Evolutionary conservation across 2,329 filamentous ascomycete genomes (phyloP).

Genomic region (Coleophoma eucalyptorum): DNA sequence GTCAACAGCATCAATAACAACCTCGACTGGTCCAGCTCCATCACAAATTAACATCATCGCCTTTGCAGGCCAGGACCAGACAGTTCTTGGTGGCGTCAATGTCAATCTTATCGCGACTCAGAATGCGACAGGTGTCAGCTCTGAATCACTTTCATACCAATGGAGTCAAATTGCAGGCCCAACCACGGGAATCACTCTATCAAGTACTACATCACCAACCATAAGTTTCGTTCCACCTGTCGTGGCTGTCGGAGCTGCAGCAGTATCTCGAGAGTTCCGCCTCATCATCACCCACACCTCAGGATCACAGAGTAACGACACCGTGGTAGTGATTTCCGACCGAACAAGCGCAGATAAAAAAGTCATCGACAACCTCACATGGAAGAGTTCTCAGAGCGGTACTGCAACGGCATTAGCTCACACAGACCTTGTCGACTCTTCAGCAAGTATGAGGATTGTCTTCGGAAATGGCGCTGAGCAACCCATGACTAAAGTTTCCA

Average conservation of each 20-base stretch:
- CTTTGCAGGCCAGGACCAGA: slow-evolving; percentile 2
- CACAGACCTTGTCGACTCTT: not conserved
- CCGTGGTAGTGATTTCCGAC: slow-evolving; percentile 1
- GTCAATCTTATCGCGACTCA: not conserved
- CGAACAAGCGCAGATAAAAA: not conserved
- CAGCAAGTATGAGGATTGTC: not conserved
- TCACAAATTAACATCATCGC: not conserved
- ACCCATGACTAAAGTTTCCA: slow-evolving; percentile 1
- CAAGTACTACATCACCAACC: slow-evolving; percentile 4
- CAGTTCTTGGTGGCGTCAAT: slow-evolving; percentile 2
- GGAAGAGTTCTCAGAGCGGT: slow-evolving; percentile 11
- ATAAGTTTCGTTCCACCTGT: not conserved
- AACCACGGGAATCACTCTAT: slow-evolving; percentile 9
- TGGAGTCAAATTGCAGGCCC: slow-evolving; percentile 3
- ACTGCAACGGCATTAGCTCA: slow-evolving; percentile 10
- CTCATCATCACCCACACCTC: slow-evolving; percentile 4
- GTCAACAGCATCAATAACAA: not conserved
- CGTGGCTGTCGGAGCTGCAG: not conserved
- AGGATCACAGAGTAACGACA: slow-evolving; percentile 1
- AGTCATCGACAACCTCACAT: slow-evolving; percentile 9
- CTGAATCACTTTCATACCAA: not conserved
- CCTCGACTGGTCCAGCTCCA: not conserved
- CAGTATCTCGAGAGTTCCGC: slow-evolving; percentile 1
- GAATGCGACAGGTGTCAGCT: not conserved
- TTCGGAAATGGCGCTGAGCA: not conserved